A percentile compares a stretch with the other conserved stretches of the same genome.
Conservation (phyloP, 108 stramenopile genomes). For the Nitzschia inconspicua region DNA sequence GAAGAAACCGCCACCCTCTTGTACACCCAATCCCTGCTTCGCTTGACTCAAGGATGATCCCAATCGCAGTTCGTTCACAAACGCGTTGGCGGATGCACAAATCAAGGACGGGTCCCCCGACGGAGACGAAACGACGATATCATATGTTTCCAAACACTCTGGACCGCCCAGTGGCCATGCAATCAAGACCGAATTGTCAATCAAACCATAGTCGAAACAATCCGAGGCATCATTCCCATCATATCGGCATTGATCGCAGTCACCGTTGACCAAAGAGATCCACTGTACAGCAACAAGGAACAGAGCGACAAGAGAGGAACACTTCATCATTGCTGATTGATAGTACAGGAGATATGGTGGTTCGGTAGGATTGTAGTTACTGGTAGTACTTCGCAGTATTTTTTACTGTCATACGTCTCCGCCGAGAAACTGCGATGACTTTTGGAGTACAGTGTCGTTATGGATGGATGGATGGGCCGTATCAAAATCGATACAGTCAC, state of each 20-base stretch:
- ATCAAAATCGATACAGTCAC: too few species aligned
- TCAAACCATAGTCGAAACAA: slow-evolving; percentile 27
- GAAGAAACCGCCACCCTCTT: slow-evolving; percentile 17
- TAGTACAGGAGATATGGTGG: too few species aligned
- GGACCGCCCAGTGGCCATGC: slow-evolving; percentile 17
- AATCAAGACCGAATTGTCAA: slow-evolving; percentile 22
- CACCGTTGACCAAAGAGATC: too few species aligned
- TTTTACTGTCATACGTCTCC: too few species aligned
- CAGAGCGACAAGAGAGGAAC: too few species aligned
- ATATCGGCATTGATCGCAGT: slow-evolving; percentile 21
- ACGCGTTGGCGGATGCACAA: slow-evolving; percentile 13
- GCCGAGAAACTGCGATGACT: too few species aligned
- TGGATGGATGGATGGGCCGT: too few species aligned
- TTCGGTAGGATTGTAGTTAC: too few species aligned
- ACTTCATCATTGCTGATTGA: too few species aligned
- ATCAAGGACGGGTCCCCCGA: slow-evolving; percentile 14
- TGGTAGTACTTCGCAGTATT: too few species aligned
- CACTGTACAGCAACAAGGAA: too few species aligned
- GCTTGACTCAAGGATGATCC: slow-evolving; percentile 3
- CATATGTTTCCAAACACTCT: slow-evolving; percentile 20
- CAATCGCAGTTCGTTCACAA: slow-evolving; percentile 28
- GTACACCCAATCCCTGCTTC: slow-evolving; percentile 13
- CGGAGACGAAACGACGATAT: slow-evolving; percentile 15
- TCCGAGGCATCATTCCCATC: slow-evolving; percentile 24
- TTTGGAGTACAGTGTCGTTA: too few species aligned